Conservation (phyloP, 2,329 filamentous ascomycete species). For the Coniochaeta sp. region DNA sequence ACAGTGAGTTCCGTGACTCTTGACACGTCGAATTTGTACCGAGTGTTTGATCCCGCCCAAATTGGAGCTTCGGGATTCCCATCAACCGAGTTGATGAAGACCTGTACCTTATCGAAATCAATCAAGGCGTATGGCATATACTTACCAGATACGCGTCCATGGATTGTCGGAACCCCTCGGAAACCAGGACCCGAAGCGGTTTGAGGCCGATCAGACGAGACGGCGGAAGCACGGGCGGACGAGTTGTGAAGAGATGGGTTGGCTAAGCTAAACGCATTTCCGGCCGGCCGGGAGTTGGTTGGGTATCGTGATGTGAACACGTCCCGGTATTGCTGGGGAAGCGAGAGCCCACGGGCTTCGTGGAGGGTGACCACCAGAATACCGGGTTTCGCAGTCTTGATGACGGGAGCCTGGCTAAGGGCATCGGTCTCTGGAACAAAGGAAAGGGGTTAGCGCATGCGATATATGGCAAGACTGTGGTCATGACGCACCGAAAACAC, state of each 20-base stretch:
- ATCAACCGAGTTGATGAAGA: conserved; percentile 95
- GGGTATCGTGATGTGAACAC: conserved; percentile 65
- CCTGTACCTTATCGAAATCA: conserved; percentile 98
- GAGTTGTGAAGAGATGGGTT: too few relatives aligned
- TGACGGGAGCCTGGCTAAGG: conserved; percentile 63
- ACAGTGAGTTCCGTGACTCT: conserved; percentile 85
- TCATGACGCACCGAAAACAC: conserved; percentile 29
- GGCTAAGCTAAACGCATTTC: conserved; percentile 41
- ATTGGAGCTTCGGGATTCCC: conserved; percentile 89
- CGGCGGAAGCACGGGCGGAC: conserved; percentile 47
- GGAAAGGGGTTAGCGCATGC: too few relatives aligned
- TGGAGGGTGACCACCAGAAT: conserved; percentile 96
- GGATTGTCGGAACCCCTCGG: conserved; percentile 79
- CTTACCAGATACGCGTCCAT: conserved; percentile 92
- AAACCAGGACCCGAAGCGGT: conserved; percentile 78
- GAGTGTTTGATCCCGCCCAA: conserved; percentile 97
- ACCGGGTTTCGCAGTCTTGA: conserved; percentile 73
- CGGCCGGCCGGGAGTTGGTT: conserved; percentile 67
- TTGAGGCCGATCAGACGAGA: conserved; percentile 71
- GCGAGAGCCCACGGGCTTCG: conserved; percentile 82
- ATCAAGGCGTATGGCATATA: conserved; percentile 94
- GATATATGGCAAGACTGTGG: conserved; percentile 61
- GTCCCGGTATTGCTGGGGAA: conserved; percentile 83
- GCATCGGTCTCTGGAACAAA: too few relatives aligned
- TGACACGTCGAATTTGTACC: conserved; percentile 99